A percentile compares a stretch with the other conserved stretches of the same genome.
Evolutionary conservation across 108 stramenopile species (phyloP).

Genomic region (Fragilariopsis cylindrus): DNA sequence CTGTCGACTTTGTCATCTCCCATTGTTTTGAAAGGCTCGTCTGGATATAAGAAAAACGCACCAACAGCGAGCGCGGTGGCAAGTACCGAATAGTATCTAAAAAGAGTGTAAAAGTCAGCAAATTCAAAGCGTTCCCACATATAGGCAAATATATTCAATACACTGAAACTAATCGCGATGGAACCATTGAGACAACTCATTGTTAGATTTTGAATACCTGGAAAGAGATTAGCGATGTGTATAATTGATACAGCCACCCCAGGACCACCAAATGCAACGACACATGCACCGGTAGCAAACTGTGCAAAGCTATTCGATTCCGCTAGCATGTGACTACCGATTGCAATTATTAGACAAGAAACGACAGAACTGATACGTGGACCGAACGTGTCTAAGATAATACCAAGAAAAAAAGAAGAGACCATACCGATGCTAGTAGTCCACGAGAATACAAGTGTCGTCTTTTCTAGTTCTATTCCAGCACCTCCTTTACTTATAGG

Average conservation of each 20-base stretch:
- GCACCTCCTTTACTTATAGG: slow-evolving; percentile 34
- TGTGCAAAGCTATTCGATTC: not conserved
- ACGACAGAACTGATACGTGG: slow-evolving; percentile 32
- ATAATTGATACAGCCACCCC: slow-evolving; percentile 33
- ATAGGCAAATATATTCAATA: slow-evolving; percentile 37
- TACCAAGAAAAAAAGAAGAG: slow-evolving; percentile 33
- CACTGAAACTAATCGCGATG: slow-evolving; percentile 34
- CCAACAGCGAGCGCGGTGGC: slow-evolving; percentile 15
- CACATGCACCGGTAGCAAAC: slow-evolving; percentile 11
- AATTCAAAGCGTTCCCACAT: slow-evolving; percentile 28
- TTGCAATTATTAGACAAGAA: slow-evolving; percentile 13
- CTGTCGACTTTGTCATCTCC: slow-evolving; percentile 17
- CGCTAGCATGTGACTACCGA: slow-evolving; percentile 32
- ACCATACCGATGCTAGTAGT: slow-evolving; percentile 35
- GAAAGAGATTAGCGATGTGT: slow-evolving; percentile 46
- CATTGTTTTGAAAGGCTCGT: slow-evolving; percentile 29
- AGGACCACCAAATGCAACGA: slow-evolving; percentile 43
- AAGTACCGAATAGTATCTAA: slow-evolving; percentile 17
- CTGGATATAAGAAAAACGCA: slow-evolving; percentile 30
- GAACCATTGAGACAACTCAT: slow-evolving; percentile 34
- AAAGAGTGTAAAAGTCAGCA: slow-evolving; percentile 21
- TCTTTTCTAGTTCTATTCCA: slow-evolving; percentile 18
- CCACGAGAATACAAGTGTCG: slow-evolving; percentile 31
- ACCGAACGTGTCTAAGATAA: slow-evolving; percentile 36
- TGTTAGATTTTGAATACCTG: slow-evolving; percentile 26